Conservation (phyloP, 1,284 basidiomycete species). For the Cryptococcus sp. region DNA sequence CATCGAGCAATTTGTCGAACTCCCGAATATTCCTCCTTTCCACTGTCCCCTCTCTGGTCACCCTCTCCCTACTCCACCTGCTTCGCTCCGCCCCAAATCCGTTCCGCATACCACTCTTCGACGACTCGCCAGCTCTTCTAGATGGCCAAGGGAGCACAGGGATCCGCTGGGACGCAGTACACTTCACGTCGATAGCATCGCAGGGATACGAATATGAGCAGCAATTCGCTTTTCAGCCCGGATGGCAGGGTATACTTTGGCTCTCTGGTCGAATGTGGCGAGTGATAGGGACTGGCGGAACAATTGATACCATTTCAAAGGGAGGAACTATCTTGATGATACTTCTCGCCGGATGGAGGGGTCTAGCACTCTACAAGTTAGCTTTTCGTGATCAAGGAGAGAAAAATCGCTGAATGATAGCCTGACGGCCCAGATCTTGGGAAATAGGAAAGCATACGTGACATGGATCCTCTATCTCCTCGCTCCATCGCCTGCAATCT, state of each 20-base stretch:
- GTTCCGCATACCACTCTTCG: not conserved
- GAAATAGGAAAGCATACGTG: conserved; percentile 50
- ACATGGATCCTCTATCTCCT: conserved; percentile 67
- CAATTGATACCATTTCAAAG: not conserved
- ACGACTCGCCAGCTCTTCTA: not conserved
- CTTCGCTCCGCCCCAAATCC: not conserved
- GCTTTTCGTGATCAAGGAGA: conserved; percentile 40
- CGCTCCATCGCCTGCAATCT: conserved; percentile 71
- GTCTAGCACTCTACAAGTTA: conserved; percentile 59
- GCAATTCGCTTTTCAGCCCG: conserved; percentile 83
- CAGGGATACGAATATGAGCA: conserved; percentile 70
- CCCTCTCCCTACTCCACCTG: not conserved
- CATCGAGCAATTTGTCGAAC: too few relatives aligned
- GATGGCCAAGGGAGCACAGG: not conserved
- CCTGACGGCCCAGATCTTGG: conserved; percentile 31
- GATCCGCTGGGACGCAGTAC: conserved; percentile 78
- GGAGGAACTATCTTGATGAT: not conserved
- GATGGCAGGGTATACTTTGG: conserved; percentile 58
- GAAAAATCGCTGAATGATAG: conserved; percentile 45
- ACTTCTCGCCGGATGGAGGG: not conserved
- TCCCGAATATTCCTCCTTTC: too few relatives aligned
- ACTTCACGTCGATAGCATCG: conserved; percentile 66
- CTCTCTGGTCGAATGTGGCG: conserved; percentile 20
- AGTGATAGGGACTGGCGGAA: too few relatives aligned
- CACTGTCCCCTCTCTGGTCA: too few relatives aligned